phyloP scores from a whole-genome alignment of 2,329 filamentous ascomycete species.

The Xylariomycetidae sp. region DNA sequence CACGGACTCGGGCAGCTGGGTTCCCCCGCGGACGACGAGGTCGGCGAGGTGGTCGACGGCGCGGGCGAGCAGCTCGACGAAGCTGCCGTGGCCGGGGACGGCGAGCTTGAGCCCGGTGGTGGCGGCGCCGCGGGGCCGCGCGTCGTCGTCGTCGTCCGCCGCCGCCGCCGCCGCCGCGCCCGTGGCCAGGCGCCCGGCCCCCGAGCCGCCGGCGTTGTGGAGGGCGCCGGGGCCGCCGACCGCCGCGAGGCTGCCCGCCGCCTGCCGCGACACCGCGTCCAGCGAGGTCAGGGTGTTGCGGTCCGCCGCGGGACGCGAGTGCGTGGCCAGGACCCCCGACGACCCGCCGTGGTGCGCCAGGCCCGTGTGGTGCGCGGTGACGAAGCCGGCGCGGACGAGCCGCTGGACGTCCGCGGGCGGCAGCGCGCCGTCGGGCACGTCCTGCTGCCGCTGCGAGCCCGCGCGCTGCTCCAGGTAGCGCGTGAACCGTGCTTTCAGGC shows the following conservation, averaged over 20 bases:
- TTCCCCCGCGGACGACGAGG: constrained; percentile 52
- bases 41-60: constrained; percentile 56
- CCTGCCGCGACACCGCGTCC: constrained; percentile 55
- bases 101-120: constrained; percentile 47
- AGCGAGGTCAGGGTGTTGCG: constrained; percentile 53
- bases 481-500: constrained; percentile 45
- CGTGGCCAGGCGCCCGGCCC: constrained; percentile 33
- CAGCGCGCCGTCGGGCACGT: constrained; percentile 28
- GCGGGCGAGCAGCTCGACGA: constrained; percentile 58
- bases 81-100: constrained; percentile 60
- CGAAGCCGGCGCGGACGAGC: constrained; percentile 60
- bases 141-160: too few species aligned
- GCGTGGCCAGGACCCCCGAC: constrained; percentile 31
- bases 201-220: constrained; percentile 54
- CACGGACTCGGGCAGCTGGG: constrained; percentile 55
- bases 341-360: constrained; percentile 26
- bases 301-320: constrained; percentile 47
- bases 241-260: constrained; percentile 62
- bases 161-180: constrained; percentile 37
- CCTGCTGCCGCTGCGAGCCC: constrained; percentile 36
- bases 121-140: too few species aligned
- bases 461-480: constrained; percentile 45
- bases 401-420: constrained; percentile 28
- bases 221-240: constrained; percentile 64
- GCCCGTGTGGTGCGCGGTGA: constrained; percentile 45